A percentile compares a stretch with the other conserved stretches of the same genome.
phyloP scores from a whole-genome alignment of 1,284 basidiomycete species.

The Trichosporon faecale region DNA sequence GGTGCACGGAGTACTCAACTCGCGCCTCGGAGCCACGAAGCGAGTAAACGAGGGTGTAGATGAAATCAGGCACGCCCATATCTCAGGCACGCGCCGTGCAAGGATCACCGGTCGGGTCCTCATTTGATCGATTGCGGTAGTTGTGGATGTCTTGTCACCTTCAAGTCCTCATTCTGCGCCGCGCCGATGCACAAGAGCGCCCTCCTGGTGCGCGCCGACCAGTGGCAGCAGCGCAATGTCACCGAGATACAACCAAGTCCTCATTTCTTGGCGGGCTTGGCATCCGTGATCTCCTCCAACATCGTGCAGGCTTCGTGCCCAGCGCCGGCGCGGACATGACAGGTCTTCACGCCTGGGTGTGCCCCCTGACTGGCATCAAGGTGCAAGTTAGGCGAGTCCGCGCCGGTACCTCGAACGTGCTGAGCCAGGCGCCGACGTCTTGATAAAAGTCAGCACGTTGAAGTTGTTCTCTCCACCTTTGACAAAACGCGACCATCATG shows the following conservation, averaged over 20 bases:
- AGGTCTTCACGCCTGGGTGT: too few species aligned
- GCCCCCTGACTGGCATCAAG: too few species aligned
- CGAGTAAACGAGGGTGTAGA: too few species aligned
- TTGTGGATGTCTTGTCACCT: background rate
- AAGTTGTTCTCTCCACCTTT: background rate
- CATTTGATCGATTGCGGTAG: background rate
- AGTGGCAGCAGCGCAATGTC: background rate
- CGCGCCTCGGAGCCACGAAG: too few species aligned
- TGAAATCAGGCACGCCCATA: background rate
- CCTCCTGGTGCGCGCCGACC: background rate
- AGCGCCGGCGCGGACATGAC: background rate
- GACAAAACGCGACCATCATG: background rate
- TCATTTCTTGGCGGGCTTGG: slow-evolving; percentile 5
- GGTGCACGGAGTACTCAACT: background rate
- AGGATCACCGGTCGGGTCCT: background rate
- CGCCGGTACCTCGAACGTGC: background rate
- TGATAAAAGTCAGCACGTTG: background rate
- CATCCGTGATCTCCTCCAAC: background rate
- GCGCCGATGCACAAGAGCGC: background rate
- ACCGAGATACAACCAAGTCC: slow-evolving; percentile 7
- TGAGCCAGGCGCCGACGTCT: background rate
- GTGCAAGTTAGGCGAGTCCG: background rate
- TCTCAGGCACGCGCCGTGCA: background rate
- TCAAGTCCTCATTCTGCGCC: background rate
- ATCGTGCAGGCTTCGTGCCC: background rate